These are phyloP conservation scores for Chloromonas sp. DNA, from an alignment of 163 green algal genomes.

Conservation along the genomic window DNA sequence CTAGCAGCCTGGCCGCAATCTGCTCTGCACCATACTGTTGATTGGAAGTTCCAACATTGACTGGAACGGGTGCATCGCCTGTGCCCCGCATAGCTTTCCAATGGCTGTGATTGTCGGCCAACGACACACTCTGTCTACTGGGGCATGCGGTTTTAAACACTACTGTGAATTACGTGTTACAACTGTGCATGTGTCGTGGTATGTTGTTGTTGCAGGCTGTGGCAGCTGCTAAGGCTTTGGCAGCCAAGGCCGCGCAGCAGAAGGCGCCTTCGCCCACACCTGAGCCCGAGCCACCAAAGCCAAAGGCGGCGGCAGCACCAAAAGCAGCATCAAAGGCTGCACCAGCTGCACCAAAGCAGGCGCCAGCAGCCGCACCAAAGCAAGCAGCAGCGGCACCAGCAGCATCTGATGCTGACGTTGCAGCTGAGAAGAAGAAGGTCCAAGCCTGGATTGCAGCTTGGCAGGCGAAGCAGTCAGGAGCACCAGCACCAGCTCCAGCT, in stretches of 20 bases:
- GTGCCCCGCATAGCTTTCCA: no score
- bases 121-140: no score
- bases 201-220: no score
- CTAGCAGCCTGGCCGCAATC: background rate
- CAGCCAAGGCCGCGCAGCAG: background rate
- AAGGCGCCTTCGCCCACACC: background rate
- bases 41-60: background rate
- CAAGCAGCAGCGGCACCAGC: background rate
- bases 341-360: background rate
- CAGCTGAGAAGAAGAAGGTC: background rate
- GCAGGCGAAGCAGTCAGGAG: background rate
- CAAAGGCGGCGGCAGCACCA: background rate
- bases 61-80: no score
- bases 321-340: background rate
- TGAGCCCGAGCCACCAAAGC: background rate
- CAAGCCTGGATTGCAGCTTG: conserved; percentile 5
- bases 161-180: no score
- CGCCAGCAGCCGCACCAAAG: background rate
- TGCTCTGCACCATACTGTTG: background rate
- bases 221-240: no score
- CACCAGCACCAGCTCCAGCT: background rate
- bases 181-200: no score
- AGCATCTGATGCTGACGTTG: background rate
- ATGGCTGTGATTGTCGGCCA: no score
- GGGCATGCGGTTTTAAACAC: no score